phyloP scores from a whole-genome alignment of 1,284 basidiomycete species.

The Takashimella koratensis region DNA sequence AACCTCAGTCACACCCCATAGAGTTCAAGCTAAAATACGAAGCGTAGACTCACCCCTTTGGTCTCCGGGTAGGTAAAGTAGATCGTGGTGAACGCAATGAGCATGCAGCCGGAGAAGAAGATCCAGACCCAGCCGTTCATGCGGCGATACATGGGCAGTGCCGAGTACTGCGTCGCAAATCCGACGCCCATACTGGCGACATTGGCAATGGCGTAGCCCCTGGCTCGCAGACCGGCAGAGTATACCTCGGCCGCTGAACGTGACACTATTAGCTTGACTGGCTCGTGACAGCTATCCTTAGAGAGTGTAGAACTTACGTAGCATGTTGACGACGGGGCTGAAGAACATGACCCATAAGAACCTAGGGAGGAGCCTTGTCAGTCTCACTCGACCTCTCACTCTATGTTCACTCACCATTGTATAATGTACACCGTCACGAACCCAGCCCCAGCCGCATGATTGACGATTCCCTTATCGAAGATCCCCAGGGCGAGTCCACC shows the following conservation, averaged over 20 bases:
- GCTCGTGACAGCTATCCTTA: not conserved
- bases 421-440: constrained; percentile 26
- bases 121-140: constrained; percentile 31
- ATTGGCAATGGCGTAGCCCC: constrained; percentile 29
- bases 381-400: too few relatives aligned
- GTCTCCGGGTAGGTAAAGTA: constrained; percentile 29
- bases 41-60: constrained; percentile 20
- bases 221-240: constrained; percentile 24
- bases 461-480: constrained; percentile 25
- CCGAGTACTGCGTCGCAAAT: constrained; percentile 28
- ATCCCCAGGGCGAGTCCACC: constrained; percentile 22
- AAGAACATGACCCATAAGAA: constrained; percentile 30
- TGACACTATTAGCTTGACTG: not conserved
- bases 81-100: constrained; percentile 18
- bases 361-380: not conserved
- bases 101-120: constrained; percentile 27
- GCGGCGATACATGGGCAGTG: constrained; percentile 25
- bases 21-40: not conserved
- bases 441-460: constrained; percentile 25
- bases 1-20: not conserved
- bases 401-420: constrained; percentile 19
- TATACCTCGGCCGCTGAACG: constrained; percentile 21
- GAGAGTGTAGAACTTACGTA: constrained; percentile 5
- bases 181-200: constrained; percentile 28
- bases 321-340: constrained; percentile 28